These are phyloP conservation scores for Sequoia sempervirens DNA, from an alignment of 75 land plant genomes.

Conservation along the genomic window DNA sequence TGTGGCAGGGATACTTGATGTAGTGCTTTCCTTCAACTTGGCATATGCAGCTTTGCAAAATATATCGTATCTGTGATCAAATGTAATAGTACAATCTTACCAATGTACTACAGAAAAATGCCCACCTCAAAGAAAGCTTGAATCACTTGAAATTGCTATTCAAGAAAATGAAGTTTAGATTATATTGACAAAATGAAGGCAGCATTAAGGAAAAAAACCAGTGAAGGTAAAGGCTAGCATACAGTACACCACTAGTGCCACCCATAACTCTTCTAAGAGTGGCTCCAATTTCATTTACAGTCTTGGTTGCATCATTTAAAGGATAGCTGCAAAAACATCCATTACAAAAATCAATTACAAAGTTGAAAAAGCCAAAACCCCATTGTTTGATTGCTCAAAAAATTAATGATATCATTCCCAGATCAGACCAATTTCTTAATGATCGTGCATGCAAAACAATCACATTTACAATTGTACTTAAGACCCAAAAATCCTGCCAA, in stretches of 20 bases:
- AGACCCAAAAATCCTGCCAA: not conserved
- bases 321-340: constrained; percentile 67
- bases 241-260: constrained; percentile 97
- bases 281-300: constrained; percentile 81
- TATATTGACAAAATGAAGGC: not conserved
- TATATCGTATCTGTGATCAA: constrained; percentile 70
- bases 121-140: constrained; percentile 6
- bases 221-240: not conserved
- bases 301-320: constrained; percentile 86
- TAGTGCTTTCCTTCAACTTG: constrained; percentile 38
- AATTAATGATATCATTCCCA: not conserved
- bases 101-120: not conserved
- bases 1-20: constrained; percentile 30
- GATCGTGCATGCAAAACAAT: not conserved
- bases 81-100: not conserved
- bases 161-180: not conserved
- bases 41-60: constrained; percentile 85
- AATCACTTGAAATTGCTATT: not conserved
- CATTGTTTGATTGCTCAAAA: not conserved
- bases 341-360: not conserved
- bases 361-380: not conserved
- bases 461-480: not conserved
- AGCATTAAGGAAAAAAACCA: no score
- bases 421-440: not conserved
- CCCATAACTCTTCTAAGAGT: constrained; percentile 89